Conservation (phyloP, 352 stramenopile genomes). For the Globisporangium solare region DNA sequence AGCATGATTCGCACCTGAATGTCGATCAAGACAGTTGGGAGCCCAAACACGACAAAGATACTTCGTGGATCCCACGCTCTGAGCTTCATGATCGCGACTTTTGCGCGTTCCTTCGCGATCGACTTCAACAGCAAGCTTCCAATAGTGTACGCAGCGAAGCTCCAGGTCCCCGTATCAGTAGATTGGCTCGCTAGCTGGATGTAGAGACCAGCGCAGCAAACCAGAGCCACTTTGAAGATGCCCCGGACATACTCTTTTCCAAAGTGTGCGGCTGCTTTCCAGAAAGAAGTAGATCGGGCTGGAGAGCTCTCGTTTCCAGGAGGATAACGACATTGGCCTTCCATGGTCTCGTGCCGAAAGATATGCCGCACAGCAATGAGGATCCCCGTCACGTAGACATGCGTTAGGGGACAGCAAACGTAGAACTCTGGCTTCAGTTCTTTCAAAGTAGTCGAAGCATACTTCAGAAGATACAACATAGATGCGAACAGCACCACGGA, state of each 20-base stretch:
- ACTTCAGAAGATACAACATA: not conserved
- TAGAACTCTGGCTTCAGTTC: constrained; percentile 5
- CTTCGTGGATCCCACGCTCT: constrained; percentile 7
- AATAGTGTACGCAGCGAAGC: constrained; percentile 3
- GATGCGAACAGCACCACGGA: not conserved
- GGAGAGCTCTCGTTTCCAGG: not conserved
- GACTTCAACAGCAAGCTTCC: constrained; percentile 9
- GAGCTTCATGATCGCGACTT: constrained; percentile 2
- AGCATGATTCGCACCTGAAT: constrained; percentile 20
- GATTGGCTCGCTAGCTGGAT: constrained; percentile 2
- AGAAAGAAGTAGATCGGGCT: not conserved
- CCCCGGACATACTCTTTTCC: not conserved
- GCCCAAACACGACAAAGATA: constrained; percentile 12
- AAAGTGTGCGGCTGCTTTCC: not conserved
- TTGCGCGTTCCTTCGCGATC: constrained; percentile 5
- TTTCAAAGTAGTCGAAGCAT: not conserved
- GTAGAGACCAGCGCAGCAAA: constrained; percentile 1
- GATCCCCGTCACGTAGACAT: constrained; percentile 7
- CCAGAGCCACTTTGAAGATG: not conserved
- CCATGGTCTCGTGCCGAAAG: constrained; percentile 4
- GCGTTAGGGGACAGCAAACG: not conserved
- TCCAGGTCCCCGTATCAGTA: not conserved
- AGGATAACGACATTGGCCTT: not conserved
- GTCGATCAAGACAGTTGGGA: constrained; percentile 21
- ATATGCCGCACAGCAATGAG: not conserved